These are phyloP conservation scores for Diaporthe citrichinensis DNA, from an alignment of 2,329 filamentous ascomycete genomes.

Conservation along the genomic window DNA sequence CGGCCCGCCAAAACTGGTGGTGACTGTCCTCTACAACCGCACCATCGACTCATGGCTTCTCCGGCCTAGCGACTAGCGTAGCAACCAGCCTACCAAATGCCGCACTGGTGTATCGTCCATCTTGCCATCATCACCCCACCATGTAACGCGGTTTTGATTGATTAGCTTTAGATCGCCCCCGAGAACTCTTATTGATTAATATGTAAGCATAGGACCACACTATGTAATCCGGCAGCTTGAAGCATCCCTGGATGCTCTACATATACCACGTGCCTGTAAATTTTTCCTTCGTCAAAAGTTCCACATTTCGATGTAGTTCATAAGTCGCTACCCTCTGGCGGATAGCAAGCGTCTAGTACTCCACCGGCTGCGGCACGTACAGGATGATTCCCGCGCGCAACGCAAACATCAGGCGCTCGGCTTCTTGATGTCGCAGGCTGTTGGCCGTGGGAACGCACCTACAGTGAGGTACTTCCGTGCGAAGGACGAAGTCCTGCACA, in stretches of 20 bases:
- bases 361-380: not conserved
- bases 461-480: not conserved
- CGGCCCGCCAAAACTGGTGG: conserved; percentile 4
- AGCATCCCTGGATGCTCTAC: not conserved
- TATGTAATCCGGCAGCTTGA: not conserved
- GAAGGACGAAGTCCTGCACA: not conserved
- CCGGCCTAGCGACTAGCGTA: conserved; percentile 3
- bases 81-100: conserved; percentile 8
- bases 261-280: not conserved
- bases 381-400: not conserved
- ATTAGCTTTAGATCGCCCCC: not conserved
- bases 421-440: not conserved
- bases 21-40: conserved; percentile 11
- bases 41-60: conserved; percentile 1
- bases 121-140: not conserved
- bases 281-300: not conserved
- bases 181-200: not conserved
- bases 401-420: too few relatives aligned
- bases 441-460: not conserved
- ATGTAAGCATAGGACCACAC: too few relatives aligned
- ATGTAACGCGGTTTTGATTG: conserved; percentile 9
- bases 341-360: not conserved
- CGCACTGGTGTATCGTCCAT: conserved; percentile 14
- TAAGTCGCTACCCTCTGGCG: not conserved
- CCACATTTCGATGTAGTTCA: not conserved